Conservation (phyloP, 805 yeast species). For the Candida dajiaensis region DNA sequence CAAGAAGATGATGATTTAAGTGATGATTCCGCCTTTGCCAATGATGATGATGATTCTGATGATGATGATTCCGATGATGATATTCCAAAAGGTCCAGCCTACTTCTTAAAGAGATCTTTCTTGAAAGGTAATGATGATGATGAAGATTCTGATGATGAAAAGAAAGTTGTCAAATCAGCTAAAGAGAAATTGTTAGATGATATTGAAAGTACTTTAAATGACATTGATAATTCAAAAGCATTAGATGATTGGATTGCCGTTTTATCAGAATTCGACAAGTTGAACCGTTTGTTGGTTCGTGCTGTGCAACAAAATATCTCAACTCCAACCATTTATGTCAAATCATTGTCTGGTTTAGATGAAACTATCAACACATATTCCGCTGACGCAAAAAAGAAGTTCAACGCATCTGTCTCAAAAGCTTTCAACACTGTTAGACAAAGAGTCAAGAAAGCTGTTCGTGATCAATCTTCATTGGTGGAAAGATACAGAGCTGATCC, state of each 20-base stretch:
- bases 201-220: conserved; percentile 58
- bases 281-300: conserved; percentile 59
- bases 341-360: conserved; percentile 66
- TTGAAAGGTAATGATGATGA: conserved; percentile 35
- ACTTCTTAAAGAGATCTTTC: conserved; percentile 36
- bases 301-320: conserved; percentile 71
- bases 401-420: conserved; percentile 77
- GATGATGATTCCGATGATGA: conserved; percentile 40
- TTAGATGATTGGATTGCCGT: conserved; percentile 76
- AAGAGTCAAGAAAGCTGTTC: conserved; percentile 74
- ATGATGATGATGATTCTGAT: conserved; percentile 26
- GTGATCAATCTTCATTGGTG: conserved; percentile 59
- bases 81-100: conserved; percentile 37
- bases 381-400: conserved; percentile 52
- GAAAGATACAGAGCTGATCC: conserved; percentile 63
- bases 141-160: conserved; percentile 62
- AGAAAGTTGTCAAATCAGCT: conserved; percentile 86
- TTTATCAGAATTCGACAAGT: conserved; percentile 70
- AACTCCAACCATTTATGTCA: conserved; percentile 67
- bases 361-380: conserved; percentile 51
- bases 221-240: conserved; percentile 62
- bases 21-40: conserved; percentile 32
- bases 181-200: conserved; percentile 91
- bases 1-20: conserved; percentile 24
- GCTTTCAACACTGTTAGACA: conserved; percentile 86